phyloP scores from a whole-genome alignment of 805 yeast genomes.

The Wickerhamomyces mucosus region DNA sequence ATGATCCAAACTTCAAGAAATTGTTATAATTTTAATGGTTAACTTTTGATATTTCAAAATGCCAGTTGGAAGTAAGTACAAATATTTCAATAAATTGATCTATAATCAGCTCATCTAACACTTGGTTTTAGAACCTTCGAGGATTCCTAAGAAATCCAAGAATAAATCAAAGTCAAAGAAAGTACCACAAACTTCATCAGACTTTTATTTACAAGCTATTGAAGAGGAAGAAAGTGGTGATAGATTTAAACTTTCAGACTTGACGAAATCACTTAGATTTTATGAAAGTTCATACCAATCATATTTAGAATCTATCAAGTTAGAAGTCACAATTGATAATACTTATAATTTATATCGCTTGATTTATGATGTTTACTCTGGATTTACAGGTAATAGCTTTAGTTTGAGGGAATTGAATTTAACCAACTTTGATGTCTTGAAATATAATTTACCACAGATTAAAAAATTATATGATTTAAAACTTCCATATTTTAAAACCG shows the following conservation, averaged over 20 bases:
- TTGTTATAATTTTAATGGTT: no score
- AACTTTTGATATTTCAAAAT: no score
- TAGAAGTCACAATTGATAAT: neutral
- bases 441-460: neutral
- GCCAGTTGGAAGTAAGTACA: no score
- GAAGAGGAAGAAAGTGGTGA: conserved; percentile 1
- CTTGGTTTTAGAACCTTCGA: no score
- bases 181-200: no score
- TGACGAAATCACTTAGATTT: neutral
- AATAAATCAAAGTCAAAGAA: no score
- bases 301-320: neutral
- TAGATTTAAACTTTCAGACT: neutral
- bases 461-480: neutral
- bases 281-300: neutral
- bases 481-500: neutral
- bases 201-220: neutral
- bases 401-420: neutral
- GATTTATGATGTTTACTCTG: neutral
- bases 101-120: no score
- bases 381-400: neutral
- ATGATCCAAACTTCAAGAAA: no score
- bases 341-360: neutral
- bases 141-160: no score
- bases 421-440: neutral
- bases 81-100: no score